Base-by-base conservation (phyloP, 1,139 yeast genomes). In the Candida dubliniensis region DNA sequence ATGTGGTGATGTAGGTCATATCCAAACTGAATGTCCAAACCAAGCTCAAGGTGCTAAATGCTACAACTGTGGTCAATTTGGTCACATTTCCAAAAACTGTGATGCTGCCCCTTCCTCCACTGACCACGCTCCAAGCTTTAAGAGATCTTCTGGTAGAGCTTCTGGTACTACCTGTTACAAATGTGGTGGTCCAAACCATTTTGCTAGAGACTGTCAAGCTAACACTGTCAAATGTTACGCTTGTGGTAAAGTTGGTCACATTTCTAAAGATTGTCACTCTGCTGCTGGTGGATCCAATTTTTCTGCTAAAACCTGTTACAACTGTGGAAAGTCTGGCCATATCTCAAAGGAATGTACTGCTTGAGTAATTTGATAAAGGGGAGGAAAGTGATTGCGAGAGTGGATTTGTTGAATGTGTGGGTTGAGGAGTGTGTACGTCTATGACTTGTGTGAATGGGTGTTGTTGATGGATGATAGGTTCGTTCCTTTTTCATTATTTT, bases 171-270 rank as follows among this genome's bases (percentile, higher is more conserved):
- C 90, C 47, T 88, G 96, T 71, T 87, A 85, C 84, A 87, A 84
- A 71, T 88, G 96, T 67, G 95, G 95, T 60, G 96, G 95, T 53
- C 91, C 95, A 63, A 87, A 87, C 81, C 96, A 88, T 67, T 85
- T 82, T 70, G 96, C 96, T 51, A 84, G 89, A 71, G 95, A 87
- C 67, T 88, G 96, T 69, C 88, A 84, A 68, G 90, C 89, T 50
- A 76, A 79, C 54, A 61, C 58, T 47, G 81, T 84, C 64, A 87
- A 87, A 69, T 90, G 97, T 71, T 90, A 87, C 76, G 87, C 95
- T 47, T 90, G 97, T 70, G 96, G 96, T 57, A 84, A 85, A 68
- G 74, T 79, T 53, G 96, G 96, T 44, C 97, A 90, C 73, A 78
- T 89, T 58, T 84, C 95, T 53, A 87, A 82, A 68, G 96, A 87